phyloP scores from a whole-genome alignment of 768 basidiomycete species.

The Lactifluus echinatus region DNA sequence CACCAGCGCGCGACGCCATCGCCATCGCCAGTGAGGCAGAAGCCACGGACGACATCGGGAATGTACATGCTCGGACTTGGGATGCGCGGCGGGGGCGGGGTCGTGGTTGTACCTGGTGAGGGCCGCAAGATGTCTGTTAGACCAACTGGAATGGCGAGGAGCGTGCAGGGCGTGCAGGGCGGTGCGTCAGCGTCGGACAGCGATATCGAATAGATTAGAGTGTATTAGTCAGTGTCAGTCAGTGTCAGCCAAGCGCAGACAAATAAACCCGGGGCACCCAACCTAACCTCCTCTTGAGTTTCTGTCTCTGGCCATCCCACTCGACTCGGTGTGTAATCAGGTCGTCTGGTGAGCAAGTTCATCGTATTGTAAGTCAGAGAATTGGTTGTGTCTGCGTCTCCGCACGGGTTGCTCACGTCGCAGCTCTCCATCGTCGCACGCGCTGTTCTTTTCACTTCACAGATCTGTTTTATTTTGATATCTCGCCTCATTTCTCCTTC shows the following conservation, averaged over 20 bases:
- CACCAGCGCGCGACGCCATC: constrained; percentile 10
- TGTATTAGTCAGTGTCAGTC: background rate
- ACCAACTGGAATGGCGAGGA: background rate
- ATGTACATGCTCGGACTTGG: constrained; percentile 61
- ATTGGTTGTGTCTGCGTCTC: too few species aligned
- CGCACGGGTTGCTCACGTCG: too few species aligned
- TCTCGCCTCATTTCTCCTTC: background rate
- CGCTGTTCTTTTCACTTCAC: background rate
- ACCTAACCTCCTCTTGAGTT: too few species aligned
- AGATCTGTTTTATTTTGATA: constrained; percentile 1
- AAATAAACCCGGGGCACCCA: constrained; percentile 13
- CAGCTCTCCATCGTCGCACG: too few species aligned
- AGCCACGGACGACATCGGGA: constrained; percentile 45
- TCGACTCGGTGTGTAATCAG: too few species aligned
- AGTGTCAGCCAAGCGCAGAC: constrained; percentile 7
- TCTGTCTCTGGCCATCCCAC: too few species aligned
- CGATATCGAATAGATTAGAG: constrained; percentile 1
- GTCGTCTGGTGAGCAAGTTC: too few species aligned
- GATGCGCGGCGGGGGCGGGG: constrained; percentile 27
- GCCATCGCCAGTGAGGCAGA: constrained; percentile 23
- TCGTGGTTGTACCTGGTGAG: background rate
- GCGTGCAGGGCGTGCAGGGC: background rate
- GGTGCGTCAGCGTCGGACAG: background rate
- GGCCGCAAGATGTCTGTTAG: background rate
- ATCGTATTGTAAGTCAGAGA: background rate